Conservation (phyloP, 164 flowering plant species). For the Sextonia rubra region DNA sequence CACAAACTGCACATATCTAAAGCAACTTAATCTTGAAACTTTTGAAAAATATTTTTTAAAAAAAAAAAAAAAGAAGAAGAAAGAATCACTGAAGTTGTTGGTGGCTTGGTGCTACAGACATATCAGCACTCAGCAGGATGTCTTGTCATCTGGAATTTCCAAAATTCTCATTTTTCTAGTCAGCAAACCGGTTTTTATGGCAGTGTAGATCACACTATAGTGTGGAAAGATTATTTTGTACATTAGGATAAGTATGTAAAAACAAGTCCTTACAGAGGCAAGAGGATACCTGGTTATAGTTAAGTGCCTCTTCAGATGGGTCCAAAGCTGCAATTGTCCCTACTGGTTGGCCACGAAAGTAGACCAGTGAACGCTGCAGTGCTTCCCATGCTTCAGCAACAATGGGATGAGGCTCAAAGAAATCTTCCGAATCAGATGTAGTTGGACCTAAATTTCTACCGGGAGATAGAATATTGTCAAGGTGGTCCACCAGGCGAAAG, state of each 20-base stretch:
- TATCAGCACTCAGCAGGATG: too few relatives aligned
- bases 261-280: not conserved
- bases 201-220: not conserved
- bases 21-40: not conserved
- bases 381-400: slow-evolving; percentile 80
- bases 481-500: slow-evolving; percentile 22
- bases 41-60: too few relatives aligned
- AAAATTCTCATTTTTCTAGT: not conserved
- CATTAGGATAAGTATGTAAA: too few relatives aligned
- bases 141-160: not conserved
- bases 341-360: slow-evolving; percentile 74
- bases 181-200: not conserved
- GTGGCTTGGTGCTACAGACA: too few relatives aligned
- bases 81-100: too few relatives aligned
- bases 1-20: slow-evolving; percentile 20
- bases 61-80: too few relatives aligned
- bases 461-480: slow-evolving; percentile 43
- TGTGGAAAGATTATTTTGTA: too few relatives aligned
- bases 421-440: slow-evolving; percentile 41
- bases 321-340: slow-evolving; percentile 91
- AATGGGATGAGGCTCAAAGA: slow-evolving; percentile 58
- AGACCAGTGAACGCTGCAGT: slow-evolving; percentile 59
- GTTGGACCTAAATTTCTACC: slow-evolving; percentile 32
- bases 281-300: slow-evolving; percentile 75
- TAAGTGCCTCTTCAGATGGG: slow-evolving; percentile 60